A percentile compares a stretch with the other conserved stretches of the same genome.
Conservation (phyloP, 2,329 filamentous ascomycete genomes). For the Penicillium sp. region DNA sequence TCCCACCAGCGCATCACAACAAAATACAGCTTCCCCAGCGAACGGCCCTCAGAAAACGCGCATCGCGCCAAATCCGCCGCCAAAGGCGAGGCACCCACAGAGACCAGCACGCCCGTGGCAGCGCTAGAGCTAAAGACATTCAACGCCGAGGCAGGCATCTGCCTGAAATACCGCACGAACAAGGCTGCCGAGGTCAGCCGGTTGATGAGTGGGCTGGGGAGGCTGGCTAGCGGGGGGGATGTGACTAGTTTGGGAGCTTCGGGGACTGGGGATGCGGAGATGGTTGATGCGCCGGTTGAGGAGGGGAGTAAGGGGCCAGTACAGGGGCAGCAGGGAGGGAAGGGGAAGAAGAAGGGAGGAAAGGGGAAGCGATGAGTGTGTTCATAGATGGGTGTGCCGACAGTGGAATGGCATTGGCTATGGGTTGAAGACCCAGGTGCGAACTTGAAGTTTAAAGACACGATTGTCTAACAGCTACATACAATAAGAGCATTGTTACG, state of each 20-base stretch:
- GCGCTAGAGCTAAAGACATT: constrained; percentile 82
- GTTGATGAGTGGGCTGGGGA: constrained; percentile 69
- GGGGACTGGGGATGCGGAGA: constrained; percentile 30
- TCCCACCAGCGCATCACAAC: constrained; percentile 81
- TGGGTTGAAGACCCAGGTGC: background rate
- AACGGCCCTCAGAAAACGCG: constrained; percentile 23
- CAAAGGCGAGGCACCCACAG: background rate
- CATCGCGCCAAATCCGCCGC: constrained; percentile 22
- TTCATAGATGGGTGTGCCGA: background rate
- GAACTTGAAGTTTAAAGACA: background rate
- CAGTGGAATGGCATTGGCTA: background rate
- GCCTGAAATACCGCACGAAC: constrained; percentile 84
- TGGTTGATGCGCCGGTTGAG: constrained; percentile 29
- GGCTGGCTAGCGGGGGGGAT: constrained; percentile 62
- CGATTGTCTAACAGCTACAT: background rate
- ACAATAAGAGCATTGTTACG: background rate
- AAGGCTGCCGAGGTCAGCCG: constrained; percentile 87
- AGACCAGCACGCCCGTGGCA: constrained; percentile 49
- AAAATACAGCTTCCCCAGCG: constrained; percentile 67
- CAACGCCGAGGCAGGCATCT: constrained; percentile 73
- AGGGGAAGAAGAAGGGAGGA: constrained; percentile 60
- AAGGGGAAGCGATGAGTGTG: constrained; percentile 60
- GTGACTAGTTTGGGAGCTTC: constrained; percentile 51
- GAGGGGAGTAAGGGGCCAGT: constrained; percentile 15
- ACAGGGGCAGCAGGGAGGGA: constrained; percentile 42